These are phyloP conservation scores for Arthrobotrys iridis DNA, from an alignment of 2,329 filamentous ascomycete genomes.

Conservation along the genomic window DNA sequence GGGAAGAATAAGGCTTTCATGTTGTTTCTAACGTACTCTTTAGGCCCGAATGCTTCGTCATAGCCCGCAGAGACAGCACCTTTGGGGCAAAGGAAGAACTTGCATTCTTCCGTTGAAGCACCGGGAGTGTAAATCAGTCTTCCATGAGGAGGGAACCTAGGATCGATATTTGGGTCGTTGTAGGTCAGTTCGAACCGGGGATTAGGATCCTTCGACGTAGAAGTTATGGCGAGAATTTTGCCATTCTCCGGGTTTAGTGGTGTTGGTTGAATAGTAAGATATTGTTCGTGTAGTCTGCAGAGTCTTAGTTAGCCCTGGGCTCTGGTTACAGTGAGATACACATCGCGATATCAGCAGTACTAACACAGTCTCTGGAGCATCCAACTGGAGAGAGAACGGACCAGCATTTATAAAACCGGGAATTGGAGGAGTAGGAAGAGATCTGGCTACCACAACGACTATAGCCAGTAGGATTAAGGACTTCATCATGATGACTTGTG, in stretches of 20 bases:
- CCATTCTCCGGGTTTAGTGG: conserved; percentile 17
- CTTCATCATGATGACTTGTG: conserved; percentile 25
- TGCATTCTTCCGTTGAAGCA: conserved; percentile 21
- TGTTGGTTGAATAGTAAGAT: conserved; percentile 23
- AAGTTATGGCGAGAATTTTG: conserved; percentile 34
- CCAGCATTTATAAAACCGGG: conserved; percentile 40
- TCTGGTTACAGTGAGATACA: background rate
- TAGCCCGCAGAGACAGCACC: conserved; percentile 27
- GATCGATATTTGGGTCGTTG: conserved; percentile 17
- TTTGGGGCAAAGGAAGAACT: conserved; percentile 44
- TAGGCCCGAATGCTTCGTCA: conserved; percentile 27
- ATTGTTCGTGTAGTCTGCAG: conserved; percentile 22
- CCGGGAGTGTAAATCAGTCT: conserved; percentile 40
- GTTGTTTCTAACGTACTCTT: conserved; percentile 45
- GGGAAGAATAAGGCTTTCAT: conserved; percentile 47
- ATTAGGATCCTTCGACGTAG: conserved; percentile 16
- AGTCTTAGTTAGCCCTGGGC: background rate
- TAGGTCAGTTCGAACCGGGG: conserved; percentile 39
- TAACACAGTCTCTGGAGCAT: conserved; percentile 38
- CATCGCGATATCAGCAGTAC: background rate
- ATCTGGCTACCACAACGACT: conserved; percentile 29
- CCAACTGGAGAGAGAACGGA: conserved; percentile 42
- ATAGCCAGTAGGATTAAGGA: conserved; percentile 32
- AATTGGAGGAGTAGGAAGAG: conserved; percentile 23
- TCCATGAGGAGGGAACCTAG: conserved; percentile 18